phyloP scores from a whole-genome alignment of 495 filamentous ascomycete genomes.

The Antarctomyces pellizariae region DNA sequence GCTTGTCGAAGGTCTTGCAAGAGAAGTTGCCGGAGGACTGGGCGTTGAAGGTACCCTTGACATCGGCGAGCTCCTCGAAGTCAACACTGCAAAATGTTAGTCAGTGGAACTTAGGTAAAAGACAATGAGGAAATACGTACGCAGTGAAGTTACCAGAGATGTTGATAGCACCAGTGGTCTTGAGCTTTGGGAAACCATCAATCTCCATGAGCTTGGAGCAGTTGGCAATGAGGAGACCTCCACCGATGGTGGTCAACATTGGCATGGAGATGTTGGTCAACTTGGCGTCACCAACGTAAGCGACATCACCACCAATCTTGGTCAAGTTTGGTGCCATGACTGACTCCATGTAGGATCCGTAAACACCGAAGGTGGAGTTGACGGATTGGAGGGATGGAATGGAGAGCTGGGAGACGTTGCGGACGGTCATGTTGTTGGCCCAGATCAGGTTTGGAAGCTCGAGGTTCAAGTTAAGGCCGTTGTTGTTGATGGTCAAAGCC shows the following conservation, averaged over 20 bases:
- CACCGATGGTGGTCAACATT: constrained; percentile 38
- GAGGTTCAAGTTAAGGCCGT: constrained; percentile 30
- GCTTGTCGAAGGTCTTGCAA: constrained; percentile 21
- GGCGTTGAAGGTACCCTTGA: constrained; percentile 72
- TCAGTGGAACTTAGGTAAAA: constrained; percentile 3
- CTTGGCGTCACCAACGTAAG: constrained; percentile 54
- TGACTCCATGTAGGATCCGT: constrained; percentile 45
- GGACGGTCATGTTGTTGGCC: constrained; percentile 69
- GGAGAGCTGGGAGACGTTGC: constrained; percentile 50
- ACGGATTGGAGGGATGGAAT: constrained; percentile 57
- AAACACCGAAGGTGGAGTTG: constrained; percentile 63
- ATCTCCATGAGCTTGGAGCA: constrained; percentile 50
- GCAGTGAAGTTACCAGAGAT: constrained; percentile 63
- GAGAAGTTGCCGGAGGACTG: constrained; percentile 44
- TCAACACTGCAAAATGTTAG: constrained; percentile 29
- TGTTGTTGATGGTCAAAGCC: constrained; percentile 39
- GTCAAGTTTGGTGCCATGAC: constrained; percentile 67
- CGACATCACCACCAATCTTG: constrained; percentile 40
- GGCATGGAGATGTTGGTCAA: constrained; percentile 61
- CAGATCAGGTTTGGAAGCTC: constrained; percentile 52
- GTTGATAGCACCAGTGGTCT: constrained; percentile 69
- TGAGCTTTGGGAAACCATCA: constrained; percentile 38
- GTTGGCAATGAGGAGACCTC: constrained; percentile 65
- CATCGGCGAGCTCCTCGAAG: constrained; percentile 44
- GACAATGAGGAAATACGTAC: constrained; percentile 30